Conservation (phyloP, 495 filamentous ascomycete species). For the Penicillium riverlandense region DNA sequence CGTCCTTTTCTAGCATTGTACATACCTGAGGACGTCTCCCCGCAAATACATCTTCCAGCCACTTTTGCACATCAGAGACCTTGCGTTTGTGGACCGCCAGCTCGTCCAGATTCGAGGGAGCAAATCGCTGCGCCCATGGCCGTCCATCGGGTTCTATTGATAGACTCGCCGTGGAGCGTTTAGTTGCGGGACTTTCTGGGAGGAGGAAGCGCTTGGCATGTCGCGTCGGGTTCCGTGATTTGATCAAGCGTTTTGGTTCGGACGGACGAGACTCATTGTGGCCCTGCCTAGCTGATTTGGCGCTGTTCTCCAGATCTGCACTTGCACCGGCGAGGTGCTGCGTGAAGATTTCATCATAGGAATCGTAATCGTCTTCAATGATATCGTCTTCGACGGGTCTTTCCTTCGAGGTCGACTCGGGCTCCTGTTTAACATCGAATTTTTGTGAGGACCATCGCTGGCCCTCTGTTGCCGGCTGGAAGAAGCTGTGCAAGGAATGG, state of each 20-base stretch:
- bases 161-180: not conserved
- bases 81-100: conserved; percentile 91
- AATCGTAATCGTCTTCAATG: conserved; percentile 47
- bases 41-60: conserved; percentile 67
- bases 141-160: conserved; percentile 12
- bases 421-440: conserved; percentile 3
- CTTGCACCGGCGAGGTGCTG: conserved; percentile 10
- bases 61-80: conserved; percentile 73
- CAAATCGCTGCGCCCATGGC: conserved; percentile 85
- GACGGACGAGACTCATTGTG: not conserved
- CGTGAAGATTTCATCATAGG: conserved; percentile 37
- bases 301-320: conserved; percentile 1
- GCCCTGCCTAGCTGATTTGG: not conserved
- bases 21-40: conserved; percentile 37
- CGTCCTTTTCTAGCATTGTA: not conserved
- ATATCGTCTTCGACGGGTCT: conserved; percentile 30
- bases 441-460: conserved; percentile 28
- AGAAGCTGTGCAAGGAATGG: conserved; percentile 10
- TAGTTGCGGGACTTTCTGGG: not conserved
- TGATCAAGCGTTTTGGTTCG: conserved; percentile 4
- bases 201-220: conserved; percentile 21
- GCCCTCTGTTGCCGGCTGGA: conserved; percentile 15
- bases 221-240: conserved; percentile 3
- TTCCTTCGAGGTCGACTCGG: no score
- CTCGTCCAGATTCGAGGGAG: conserved; percentile 65